A percentile compares a stretch with the other conserved stretches of the same genome.
Evolutionary conservation across 257 asterid genomes (phyloP).

Genomic region (Linaria vulgaris): DNA sequence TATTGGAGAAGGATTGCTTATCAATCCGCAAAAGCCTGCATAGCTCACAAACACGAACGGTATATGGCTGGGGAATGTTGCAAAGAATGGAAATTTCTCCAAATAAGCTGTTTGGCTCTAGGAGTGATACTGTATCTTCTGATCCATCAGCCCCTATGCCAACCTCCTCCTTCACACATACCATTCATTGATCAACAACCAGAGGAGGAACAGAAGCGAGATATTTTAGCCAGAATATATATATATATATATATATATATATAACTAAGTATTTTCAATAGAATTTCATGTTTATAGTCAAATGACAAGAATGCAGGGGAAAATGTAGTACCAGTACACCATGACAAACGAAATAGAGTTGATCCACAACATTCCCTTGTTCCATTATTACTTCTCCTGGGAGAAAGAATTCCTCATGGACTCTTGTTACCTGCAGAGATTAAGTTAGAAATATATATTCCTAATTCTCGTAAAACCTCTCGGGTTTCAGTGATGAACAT

Average conservation of each 20-base stretch:
- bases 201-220: not conserved
- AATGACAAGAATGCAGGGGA: not conserved
- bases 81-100: slow-evolving; percentile 84
- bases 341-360: slow-evolving; percentile 79
- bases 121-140: slow-evolving; percentile 59
- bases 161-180: slow-evolving; percentile 64
- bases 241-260: too few relatives aligned
- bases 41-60: slow-evolving; percentile 84
- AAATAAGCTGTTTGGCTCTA: slow-evolving; percentile 61
- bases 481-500: not conserved
- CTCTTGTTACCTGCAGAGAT: slow-evolving; percentile 67
- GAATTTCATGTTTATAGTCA: not conserved
- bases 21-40: slow-evolving; percentile 86
- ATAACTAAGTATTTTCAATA: not conserved
- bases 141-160: slow-evolving; percentile 61
- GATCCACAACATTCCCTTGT: slow-evolving; percentile 87
- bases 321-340: slow-evolving; percentile 63
- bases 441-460: not conserved
- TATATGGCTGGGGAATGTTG: slow-evolving; percentile 93
- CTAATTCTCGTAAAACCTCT: not conserved
- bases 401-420: slow-evolving; percentile 89
- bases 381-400: slow-evolving; percentile 93
- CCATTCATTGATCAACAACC: slow-evolving; percentile 5
- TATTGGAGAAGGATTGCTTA: slow-evolving; percentile 75
- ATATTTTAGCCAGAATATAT: not conserved